Evolutionary conservation across 176 grass and related monocot species (phyloP).

Genomic region (Juncus effusus): DNA sequence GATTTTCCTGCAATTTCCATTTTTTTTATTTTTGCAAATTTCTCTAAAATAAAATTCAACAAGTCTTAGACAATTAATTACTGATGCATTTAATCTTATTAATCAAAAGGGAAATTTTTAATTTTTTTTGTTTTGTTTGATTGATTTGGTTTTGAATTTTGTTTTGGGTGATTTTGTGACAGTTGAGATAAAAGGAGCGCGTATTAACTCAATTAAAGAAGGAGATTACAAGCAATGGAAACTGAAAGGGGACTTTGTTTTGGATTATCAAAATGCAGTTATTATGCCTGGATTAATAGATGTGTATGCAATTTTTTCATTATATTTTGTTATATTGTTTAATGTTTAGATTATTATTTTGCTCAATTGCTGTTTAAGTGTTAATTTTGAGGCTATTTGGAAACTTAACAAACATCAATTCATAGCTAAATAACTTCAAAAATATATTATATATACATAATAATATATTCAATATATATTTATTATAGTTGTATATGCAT

Average conservation of each 20-base stretch:
- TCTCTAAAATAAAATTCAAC: too few species aligned
- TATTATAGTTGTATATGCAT: background rate
- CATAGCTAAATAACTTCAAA: too few species aligned
- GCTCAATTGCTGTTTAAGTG: background rate
- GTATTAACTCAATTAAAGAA: slow-evolving; percentile 56
- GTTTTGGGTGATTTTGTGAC: background rate
- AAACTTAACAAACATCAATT: background rate
- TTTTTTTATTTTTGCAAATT: too few species aligned
- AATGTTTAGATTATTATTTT: background rate
- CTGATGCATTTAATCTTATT: too few species aligned
- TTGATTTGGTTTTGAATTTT: background rate
- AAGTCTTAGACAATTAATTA: too few species aligned
- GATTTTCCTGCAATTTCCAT: too few species aligned
- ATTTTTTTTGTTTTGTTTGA: slow-evolving; percentile 3
- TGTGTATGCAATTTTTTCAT: slow-evolving; percentile 41
- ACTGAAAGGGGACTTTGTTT: slow-evolving; percentile 30
- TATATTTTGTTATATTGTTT: background rate
- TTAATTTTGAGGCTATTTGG: background rate
- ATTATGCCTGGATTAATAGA: slow-evolving; percentile 97
- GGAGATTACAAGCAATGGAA: slow-evolving; percentile 42
- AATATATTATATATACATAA: too few species aligned
- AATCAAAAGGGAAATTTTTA: background rate
- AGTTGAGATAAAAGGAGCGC: slow-evolving; percentile 84
- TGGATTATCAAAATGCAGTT: slow-evolving; percentile 80
- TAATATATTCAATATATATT: too few species aligned